phyloP scores from a whole-genome alignment of 306 rosid genomes.

The Cajanus cajan region DNA sequence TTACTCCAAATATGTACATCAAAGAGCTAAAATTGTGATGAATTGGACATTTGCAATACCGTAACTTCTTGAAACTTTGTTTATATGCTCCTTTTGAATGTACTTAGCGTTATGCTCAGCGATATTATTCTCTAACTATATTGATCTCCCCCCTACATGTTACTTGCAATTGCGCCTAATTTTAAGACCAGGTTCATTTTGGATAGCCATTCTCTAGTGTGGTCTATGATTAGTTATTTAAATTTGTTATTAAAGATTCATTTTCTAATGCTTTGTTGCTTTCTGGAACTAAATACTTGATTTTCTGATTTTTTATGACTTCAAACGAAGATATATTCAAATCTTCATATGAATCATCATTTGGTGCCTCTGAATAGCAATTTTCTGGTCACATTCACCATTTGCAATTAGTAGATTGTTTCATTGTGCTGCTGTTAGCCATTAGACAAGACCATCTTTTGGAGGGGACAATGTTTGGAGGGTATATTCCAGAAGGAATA shows the following conservation, averaged over 20 bases:
- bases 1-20: neutral
- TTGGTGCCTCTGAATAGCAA: neutral
- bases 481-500: neutral
- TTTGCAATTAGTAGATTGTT: slow-evolving; percentile 16
- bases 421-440: neutral
- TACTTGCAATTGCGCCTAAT: neutral
- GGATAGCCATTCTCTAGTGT: neutral
- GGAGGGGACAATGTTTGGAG: neutral
- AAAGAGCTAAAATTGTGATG: neutral
- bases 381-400: neutral
- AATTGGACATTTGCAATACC: neutral
- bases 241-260: neutral
- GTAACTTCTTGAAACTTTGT: slow-evolving; percentile 10
- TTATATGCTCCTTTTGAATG: slow-evolving; percentile 9
- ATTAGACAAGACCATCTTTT: neutral
- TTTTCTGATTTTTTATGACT: neutral
- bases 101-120: neutral
- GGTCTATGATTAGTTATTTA: neutral
- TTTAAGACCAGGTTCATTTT: slow-evolving; percentile 13
- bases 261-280: neutral
- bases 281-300: neutral
- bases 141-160: neutral
- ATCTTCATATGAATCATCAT: neutral
- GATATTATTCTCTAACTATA: slow-evolving; percentile 16
- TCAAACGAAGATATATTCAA: neutral